Evolutionary conservation across 2,329 filamentous ascomycete genomes (phyloP), one percentile per base, ranked within the genome.

Genomic region (Emergomyces pasteurianus): DNA sequence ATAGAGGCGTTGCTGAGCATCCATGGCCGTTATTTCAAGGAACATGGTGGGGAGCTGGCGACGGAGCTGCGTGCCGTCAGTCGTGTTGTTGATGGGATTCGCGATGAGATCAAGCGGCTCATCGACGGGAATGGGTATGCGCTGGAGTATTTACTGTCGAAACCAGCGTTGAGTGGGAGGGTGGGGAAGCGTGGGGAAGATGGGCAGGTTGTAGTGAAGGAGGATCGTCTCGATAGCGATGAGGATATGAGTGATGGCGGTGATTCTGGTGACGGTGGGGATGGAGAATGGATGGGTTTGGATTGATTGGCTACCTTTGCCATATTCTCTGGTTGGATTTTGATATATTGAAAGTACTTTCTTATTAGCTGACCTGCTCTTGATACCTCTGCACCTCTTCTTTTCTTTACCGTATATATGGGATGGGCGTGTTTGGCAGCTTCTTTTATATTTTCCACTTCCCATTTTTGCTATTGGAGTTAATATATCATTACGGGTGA

Each of bases 71-170:
- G 94, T 42, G 83, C 90, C 38, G 86, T 96, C 8, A 86, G 90
- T 63, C 85, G 91, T 63, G 91, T 90, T 5, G 83, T 97, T 18
- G 81, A 84, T 47, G 86, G 86, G 69, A 90, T 96, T 76, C 84
- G 89, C 65, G 86, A 88, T 62, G 92, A 96, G 70, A 83, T 97
- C 63, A 85, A 90, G 72, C 83, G 85, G 66, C 75, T 96, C 64
- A 89, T 89, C 0, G 91, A 96, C 67, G 88, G 92, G 72, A 97
- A 96, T 69, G 81, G 88, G 58, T 95, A 95, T 76, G 88, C 88
- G 73, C 86, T 96, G 59, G 90, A 95, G 69, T 96, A 95, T 70
- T 77, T 96, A 38, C 76, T 88, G 2, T 78, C 77, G 21, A 81
- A 82, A 70, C 80, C 81, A 10, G 67, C 73, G 7, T 68, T 75